Evolutionary conservation across 1,284 basidiomycete genomes (phyloP).

Genomic region (Trichosporon ovoides): DNA sequence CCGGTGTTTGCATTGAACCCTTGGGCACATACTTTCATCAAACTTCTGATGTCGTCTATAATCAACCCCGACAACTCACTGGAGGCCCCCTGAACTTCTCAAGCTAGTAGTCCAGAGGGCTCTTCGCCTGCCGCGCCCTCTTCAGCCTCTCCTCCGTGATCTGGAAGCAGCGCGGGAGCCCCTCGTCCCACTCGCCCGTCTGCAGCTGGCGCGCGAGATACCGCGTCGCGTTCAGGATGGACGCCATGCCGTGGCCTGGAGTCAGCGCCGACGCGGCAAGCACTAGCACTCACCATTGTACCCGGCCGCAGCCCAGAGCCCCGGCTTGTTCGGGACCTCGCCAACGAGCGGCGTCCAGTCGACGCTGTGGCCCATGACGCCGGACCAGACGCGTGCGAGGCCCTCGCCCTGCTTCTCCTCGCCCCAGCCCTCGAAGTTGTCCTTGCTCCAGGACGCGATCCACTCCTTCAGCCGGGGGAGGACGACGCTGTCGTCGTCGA

Average conservation of each 20-base stretch:
- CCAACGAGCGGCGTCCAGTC: conserved; percentile 33
- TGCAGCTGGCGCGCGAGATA: conserved; percentile 22
- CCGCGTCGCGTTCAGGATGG: conserved; percentile 23
- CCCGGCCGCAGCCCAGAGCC: conserved; percentile 16
- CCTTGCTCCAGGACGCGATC: conserved; percentile 15
- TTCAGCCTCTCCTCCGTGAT: conserved; percentile 8
- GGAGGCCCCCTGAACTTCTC: not conserved
- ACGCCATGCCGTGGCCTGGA: conserved; percentile 21
- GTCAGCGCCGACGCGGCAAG: not conserved
- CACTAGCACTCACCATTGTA: conserved; percentile 8
- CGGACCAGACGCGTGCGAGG: conserved; percentile 25
- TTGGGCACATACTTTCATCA: no score
- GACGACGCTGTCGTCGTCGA: conserved; percentile 22
- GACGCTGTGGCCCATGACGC: conserved; percentile 27
- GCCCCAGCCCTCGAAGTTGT: conserved; percentile 26
- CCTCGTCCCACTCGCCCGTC: conserved; percentile 22
- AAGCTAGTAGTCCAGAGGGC: not conserved
- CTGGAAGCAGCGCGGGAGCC: conserved; percentile 8
- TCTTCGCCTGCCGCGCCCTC: not conserved
- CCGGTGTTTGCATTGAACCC: no score
- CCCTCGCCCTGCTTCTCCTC: conserved; percentile 28
- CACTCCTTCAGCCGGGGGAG: conserved; percentile 6
- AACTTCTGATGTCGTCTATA: not conserved
- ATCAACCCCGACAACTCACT: no score
- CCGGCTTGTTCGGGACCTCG: conserved; percentile 18